Percentiles rank a stretch among this genome's conserved stretches.
phyloP scores from a whole-genome alignment of 1,139 yeast genomes.

The Zygoascus meyerae region DNA sequence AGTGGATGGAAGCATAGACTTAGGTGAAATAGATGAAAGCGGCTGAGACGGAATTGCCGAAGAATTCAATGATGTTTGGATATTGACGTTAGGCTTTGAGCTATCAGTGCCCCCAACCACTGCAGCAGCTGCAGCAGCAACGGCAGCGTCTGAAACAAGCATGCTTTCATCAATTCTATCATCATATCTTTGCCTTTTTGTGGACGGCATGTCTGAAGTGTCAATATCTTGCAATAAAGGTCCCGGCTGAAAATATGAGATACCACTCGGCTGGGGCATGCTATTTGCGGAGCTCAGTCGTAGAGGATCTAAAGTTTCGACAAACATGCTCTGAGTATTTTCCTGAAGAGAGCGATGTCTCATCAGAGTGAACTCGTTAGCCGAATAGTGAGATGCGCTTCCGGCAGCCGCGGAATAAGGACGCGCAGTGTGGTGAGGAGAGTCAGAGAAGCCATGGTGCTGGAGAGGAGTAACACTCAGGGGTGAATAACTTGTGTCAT shows the following conservation, averaged over 20 bases:
- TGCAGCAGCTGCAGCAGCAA: conserved; percentile 3
- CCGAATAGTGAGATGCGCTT: not conserved
- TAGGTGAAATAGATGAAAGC: not conserved
- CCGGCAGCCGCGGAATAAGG: conserved; percentile 6
- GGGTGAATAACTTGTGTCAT: conserved; percentile 1
- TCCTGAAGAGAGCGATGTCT: not conserved
- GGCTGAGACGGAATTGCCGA: not conserved
- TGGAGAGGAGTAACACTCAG: conserved; percentile 2
- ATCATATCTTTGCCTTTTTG: not conserved
- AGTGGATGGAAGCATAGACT: not conserved
- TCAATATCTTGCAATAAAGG: conserved; percentile 1
- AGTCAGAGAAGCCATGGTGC: not conserved
- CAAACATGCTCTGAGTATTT: not conserved
- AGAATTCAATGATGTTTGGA: conserved; percentile 1
- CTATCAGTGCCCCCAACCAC: not conserved
- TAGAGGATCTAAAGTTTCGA: conserved; percentile 2
- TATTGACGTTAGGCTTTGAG: not conserved
- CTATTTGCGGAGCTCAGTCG: not conserved
- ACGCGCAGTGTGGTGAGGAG: not conserved
- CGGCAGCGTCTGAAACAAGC: not conserved
- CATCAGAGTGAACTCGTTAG: conserved; percentile 2
- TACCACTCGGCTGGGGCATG: not conserved
- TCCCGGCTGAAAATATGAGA: not conserved
- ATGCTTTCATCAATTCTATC: not conserved
- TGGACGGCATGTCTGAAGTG: not conserved